Evolutionary conservation across 2,329 filamentous ascomycete genomes (phyloP), one percentile per base, ranked within the genome.

Genomic region (Penicillium sp.): DNA sequence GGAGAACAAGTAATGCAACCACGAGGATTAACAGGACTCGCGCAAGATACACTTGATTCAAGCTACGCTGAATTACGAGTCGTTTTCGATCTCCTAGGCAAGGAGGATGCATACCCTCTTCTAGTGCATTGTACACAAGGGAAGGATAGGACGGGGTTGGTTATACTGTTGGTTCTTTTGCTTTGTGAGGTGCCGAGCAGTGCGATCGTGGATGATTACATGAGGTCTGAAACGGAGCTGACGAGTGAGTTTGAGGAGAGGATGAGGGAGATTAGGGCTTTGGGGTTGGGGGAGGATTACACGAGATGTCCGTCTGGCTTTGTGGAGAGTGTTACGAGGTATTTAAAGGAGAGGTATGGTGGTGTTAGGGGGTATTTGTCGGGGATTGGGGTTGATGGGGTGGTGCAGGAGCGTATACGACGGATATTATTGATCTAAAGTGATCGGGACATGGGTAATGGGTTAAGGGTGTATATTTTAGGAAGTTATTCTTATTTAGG

Each of bases 101-200:
- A 76, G 1, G 65, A 73, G 2, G 58, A 67, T 0, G 76, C 75
- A 13, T 82, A 83, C 55, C 89, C 89, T 0, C 69, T 84, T 1
- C 65, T 95, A 6, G 72, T 93, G 2, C 89, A 95, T 68, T 95
- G 90, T 68, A 93, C 89, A 0, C 89, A 95, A 62, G 90, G 90
- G 50, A 95, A 95, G 66, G 90, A 95, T 64, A 81, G 90, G 2
- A 90, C 83, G 1, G 90, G 90, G 0, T 73, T 95, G 10, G 75
- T 88, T 9, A 75, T 89, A 4, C 74, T 86, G 35, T 73, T 95
- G 3, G 69, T 86, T 0, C 72, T 95, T 18, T 75, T 92, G 61
- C 72, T 87, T 9, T 57, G 56, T 3, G 71, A 69, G 6, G 66
- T 87, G 1, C 80, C 82, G 0, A 50, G 75, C 1, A 65, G 76